Evolutionary conservation across 257 asterid genomes (phyloP), one percentile per base, ranked within the genome.

Genomic region (Capsicum rhomboideum): DNA sequence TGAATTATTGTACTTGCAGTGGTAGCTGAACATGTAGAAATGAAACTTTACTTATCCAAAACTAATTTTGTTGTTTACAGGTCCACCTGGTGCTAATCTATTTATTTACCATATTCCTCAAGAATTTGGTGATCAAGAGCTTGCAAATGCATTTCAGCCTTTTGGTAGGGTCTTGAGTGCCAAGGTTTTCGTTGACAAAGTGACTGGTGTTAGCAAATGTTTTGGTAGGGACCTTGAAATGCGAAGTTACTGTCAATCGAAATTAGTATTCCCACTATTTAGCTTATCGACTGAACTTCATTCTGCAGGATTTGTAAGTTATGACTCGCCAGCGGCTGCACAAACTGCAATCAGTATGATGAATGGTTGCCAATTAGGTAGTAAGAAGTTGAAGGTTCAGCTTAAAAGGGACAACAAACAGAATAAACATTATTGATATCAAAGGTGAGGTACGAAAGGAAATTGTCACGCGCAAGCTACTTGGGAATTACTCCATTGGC

Each of bases 71-170:
- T 16, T 44, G 7, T 59, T 71, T 84, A 72, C 98, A 97, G 99
- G 99, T 86, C 99, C 99, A 52, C 93, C 93, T 9, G 98, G 99
- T 80, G 96, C 98, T 79, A 97, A 97, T 90, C 88, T 97, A 78
- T 97, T 97, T 88, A 95, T 97, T 75, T 97, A 91, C 92, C 98
- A 97, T 89, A 95, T 97, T 82, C 99, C 98, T 78, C 98, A 93
- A 92, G 97, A 95, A 86, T 97, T 88, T 69, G 97, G 97, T 18
- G 99, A 97, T 55, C 91, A 89, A 28, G 98, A 97, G 87, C 99
- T 97, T 61, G 98, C 96, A 58, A 90, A 90, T 83, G 90, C 92
- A 63, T 97, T 97, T 88, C 93, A 91, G 87, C 91, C 89, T 44
- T 97, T 90, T 82, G 99, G 98, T 54, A 91, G 94, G 94, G 92